Base-by-base conservation (phyloP, 805 yeast genomes). In the Debaryomyces castellii region DNA sequence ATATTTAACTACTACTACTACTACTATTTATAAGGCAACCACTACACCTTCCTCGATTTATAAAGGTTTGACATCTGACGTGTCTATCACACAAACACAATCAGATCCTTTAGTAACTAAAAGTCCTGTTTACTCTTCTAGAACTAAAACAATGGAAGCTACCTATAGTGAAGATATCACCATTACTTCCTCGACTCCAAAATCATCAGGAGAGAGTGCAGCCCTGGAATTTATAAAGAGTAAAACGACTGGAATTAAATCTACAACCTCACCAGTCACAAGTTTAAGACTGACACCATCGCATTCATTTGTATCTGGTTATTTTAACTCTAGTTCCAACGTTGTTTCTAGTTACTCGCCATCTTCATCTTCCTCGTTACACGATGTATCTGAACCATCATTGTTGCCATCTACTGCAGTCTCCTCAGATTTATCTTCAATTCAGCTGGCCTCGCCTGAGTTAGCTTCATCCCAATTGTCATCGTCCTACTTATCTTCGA, bases 71-170 rank as follows among this genome's bases (percentile, higher is more conserved):
- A 57, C 63, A 20, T 37, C 57, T 2, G 40, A 43, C 17, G 57
- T 50, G 43, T 43, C 65, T 20, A 41, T 62, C 25, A 42, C 63
- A 9, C 46, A 51, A 6, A 63, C 68, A 3, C 34, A 46, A 24
- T 42, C 44, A 24, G 50, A 68, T 43, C 74, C 74, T 17, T 56
- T 70, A 50, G 46, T 57, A 33, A 57, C 70, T 5, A 52, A 58
- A 12, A 36, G 60, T 27, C 62, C 53, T 7, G 60, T 63, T 11
- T 41, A 41, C 12, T 27, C 44, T 14, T 41, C 44, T 8, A 16
- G 14, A n/a, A 8, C 24, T 20, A 12, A 9, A 9, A 35, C 30
- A 23, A 16, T 38, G 6, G 9, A 2, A 6, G 24, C 40, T 38
- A 23, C 40, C 7, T 38, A 11, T 17, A 38, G 32, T 17, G 18